These are phyloP conservation scores for Akanthomyces muscarius DNA, from an alignment of 2,329 filamentous ascomycete species.

Conservation along the genomic window DNA sequence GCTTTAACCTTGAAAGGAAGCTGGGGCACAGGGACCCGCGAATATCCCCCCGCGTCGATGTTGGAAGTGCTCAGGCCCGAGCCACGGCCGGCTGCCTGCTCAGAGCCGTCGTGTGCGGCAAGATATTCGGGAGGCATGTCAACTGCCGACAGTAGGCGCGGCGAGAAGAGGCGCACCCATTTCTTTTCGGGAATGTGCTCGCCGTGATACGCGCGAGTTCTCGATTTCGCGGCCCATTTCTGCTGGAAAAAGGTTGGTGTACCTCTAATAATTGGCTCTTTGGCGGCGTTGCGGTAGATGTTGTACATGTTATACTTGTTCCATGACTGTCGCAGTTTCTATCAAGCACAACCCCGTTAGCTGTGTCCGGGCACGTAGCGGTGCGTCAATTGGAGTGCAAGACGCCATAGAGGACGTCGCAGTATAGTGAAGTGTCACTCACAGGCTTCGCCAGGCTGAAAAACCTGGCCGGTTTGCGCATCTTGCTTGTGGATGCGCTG, in stretches of 20 bases:
- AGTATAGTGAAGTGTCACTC: constrained; percentile 30
- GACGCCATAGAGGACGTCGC: not conserved
- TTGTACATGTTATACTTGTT: constrained; percentile 98
- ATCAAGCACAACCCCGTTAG: not conserved
- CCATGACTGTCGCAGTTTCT: constrained; percentile 96
- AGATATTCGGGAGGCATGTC: constrained; percentile 80
- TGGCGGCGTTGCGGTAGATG: constrained; percentile 46
- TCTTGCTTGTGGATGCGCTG: constrained; percentile 34
- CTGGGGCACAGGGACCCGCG: constrained; percentile 26
- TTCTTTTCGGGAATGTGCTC: constrained; percentile 90
- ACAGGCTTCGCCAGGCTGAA: constrained; percentile 65
- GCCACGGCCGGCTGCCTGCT: constrained; percentile 78
- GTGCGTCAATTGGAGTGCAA: not conserved
- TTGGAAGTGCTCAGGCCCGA: constrained; percentile 53
- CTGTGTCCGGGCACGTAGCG: not conserved
- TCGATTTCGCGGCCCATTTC: constrained; percentile 90
- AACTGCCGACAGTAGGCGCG: constrained; percentile 74
- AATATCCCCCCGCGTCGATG: constrained; percentile 33
- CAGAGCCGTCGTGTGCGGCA: constrained; percentile 74
- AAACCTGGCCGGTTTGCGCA: constrained; percentile 57
- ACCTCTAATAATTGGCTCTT: constrained; percentile 29
- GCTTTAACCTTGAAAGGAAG: constrained; percentile 19
- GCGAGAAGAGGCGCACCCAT: constrained; percentile 90
- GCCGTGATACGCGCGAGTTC: constrained; percentile 84
- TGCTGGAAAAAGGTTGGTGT: constrained; percentile 86